Base-by-base conservation (phyloP, 306 rosid species). In the Glycine soja region DNA sequence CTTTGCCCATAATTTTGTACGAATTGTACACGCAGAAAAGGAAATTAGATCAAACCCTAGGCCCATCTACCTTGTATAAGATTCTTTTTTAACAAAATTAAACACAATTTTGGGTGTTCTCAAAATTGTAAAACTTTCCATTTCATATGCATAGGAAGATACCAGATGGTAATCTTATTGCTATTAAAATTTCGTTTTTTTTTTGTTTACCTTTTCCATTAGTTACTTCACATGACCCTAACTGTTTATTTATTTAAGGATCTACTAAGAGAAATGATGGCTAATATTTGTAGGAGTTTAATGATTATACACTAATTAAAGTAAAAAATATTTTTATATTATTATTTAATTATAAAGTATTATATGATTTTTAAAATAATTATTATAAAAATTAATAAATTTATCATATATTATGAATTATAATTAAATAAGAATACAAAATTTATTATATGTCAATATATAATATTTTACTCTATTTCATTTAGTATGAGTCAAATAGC, bases 1-100 rank as follows among this genome's bases (percentile, higher is more conserved):
- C 16, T 6, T 70, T 58, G 32, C 54, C n/a, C 64, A 30, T 72
- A 62, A 62, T 72, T 72, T 48, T 72, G 84, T 80, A 80, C 84
- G 84, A 80, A 50, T 61, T 80, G 79, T 80, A 80, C 78, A 75
- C 12, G 24, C 57, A 48, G 30, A 71, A 58, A 46, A 42, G 19
- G 10, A 69, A n/a, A 56, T 56, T 42, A 68, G 11, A 68, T 78
- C 76, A 43, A 78, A 52, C 48, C 12, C 4, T 67, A 19, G 52
- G 65, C n/a, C 68, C 32, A 12, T 8, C 45, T 67, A 40, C 5
- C 67, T 42, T 54, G 8, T 16, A 3, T 24, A 43, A 42, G 69
- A 68, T 67, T 53, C 74, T 51, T 70, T 19, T 64, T 76, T 48
- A 5, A 36, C 64, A 63, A 64, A 69, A 18, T 15, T 45, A 69